Conservation (phyloP, 2,329 filamentous ascomycete genomes). For the Aspergillus fijiensis region DNA sequence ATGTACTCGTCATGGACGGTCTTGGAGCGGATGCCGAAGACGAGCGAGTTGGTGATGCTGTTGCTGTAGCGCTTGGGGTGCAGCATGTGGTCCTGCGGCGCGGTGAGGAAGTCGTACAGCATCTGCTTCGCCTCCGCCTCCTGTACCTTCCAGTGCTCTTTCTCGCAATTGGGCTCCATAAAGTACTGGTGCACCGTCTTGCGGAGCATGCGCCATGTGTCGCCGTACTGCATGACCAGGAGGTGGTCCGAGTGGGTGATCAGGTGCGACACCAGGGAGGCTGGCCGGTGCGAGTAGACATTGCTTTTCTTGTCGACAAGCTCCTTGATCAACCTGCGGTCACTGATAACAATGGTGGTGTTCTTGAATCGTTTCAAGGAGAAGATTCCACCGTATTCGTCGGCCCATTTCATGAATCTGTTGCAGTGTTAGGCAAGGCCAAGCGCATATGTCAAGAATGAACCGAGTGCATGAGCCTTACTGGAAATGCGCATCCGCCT, state of each 20-base stretch:
- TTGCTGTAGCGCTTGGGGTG: slow-evolving; percentile 52
- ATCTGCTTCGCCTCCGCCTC: slow-evolving; percentile 52
- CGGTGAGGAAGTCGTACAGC: slow-evolving; percentile 43
- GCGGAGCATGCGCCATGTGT: slow-evolving; percentile 48
- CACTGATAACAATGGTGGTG: slow-evolving; percentile 45
- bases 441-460: neutral
- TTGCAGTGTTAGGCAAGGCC: too few relatives aligned
- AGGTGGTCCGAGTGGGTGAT: slow-evolving; percentile 51
- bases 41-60: slow-evolving; percentile 47
- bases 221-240: slow-evolving; percentile 49
- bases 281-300: slow-evolving; percentile 47
- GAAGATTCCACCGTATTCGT: slow-evolving; percentile 45
- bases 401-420: slow-evolving; percentile 49
- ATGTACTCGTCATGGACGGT: slow-evolving; percentile 37
- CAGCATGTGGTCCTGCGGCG: slow-evolving; percentile 42
- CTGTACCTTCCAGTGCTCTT: slow-evolving; percentile 43
- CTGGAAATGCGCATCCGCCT: neutral
- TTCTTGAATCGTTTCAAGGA: slow-evolving; percentile 45
- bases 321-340: slow-evolving; percentile 42
- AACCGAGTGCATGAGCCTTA: neutral
- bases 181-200: slow-evolving; percentile 48
- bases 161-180: slow-evolving; percentile 47
- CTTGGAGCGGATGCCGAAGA: slow-evolving; percentile 38
- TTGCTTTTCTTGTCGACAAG: slow-evolving; percentile 49
- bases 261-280: slow-evolving; percentile 44